Evolutionary conservation across 306 rosid genomes (phyloP), one percentile per base, ranked within the genome.

Genomic region (Inga oerstediana): DNA sequence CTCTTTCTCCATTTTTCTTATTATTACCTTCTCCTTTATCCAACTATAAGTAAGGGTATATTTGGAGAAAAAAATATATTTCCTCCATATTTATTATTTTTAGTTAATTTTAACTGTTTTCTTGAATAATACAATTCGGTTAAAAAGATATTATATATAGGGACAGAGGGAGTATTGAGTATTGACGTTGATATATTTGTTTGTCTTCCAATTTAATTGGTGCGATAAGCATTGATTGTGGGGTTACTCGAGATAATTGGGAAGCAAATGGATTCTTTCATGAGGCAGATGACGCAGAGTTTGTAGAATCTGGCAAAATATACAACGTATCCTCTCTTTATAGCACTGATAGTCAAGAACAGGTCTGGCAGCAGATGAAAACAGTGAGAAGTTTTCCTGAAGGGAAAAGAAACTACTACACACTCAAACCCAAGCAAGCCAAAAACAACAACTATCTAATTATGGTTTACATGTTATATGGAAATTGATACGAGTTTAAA

Each of bases 341-440:
- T 4, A 4, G 9, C 43, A 14, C 0, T 1, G 41, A 13, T 17
- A 4, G 64, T 8, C 64, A 3, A n/a, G 59, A 20, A 14, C 79
- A 22, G 19, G 8, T 64, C 3, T 4, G 39, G 19, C 9, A 13
- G 3, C 79, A 72, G 19, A 24, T 81, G 39, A 30, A 11, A 22
- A 81, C 69, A 3, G 8, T 88, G 8, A 86, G 94, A 83, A 87
- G 88, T 41, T 91, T 91, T 30, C 89, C 91, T 13, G 17, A 75
- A 2, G 87, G 88, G 39, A 49, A 2, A 16, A 85, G 78, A 65
- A 88, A 84, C 58, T 91, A 92, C 80, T 91, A 85, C 71, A 77
- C 70, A 58, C 49, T 86, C 11, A 85, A 72, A 8, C 88, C 89
- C 0, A 84, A 78, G 10, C 48, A 46, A 2, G 89, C 84, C 4